Base-by-base conservation (phyloP, 2,329 filamentous ascomycete species). In the Amauroascus niger region DNA sequence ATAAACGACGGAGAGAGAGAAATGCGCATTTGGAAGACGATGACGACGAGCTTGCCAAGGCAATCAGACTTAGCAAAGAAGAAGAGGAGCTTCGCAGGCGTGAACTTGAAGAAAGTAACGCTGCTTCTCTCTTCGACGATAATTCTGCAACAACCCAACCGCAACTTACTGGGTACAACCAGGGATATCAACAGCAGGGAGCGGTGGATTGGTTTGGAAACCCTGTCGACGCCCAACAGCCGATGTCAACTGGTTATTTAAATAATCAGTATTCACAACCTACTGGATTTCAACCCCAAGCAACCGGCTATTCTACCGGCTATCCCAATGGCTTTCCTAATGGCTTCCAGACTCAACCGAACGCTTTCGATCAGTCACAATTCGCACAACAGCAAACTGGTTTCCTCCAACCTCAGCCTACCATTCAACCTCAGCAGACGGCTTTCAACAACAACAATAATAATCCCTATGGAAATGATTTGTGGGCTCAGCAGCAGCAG, bases 181-280 rank as follows among this genome's bases (percentile, higher is more conserved):
- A 95, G 72, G 91, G 91, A 45, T 98, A 98, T 65, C 90, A 97
- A 74, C 93, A 98, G 72, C 91, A 95, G 67, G 86, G 86, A 54
- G 88, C 88, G 11, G 93, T 98, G 16, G 93, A 98, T 71, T 97
- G 94, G 82, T 93, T 94, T 63, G 93, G 91, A 55, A 98, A 98
- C 69, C 88, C 90, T 11, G 85, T 97, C 64, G 87, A 91, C 55
- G 83, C 82, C 63, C 84, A 87, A 67, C 78, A 78, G 59, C 74
- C 84, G 61, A 83, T 90, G 68, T 79, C 76, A 52, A 86, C 82
- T 13, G 82, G 82, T 5, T 85, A 77, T 63, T 69, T 84, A 59
- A 83, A 83, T 69, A 83, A 81, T 61, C 79, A 82, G 57, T 85
- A 85, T 64, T 78, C 81, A 43, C 89, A 95, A 68, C 85, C 82